Base-by-base conservation (phyloP, 2,329 filamentous ascomycete genomes). In the Cladosporium sp. region DNA sequence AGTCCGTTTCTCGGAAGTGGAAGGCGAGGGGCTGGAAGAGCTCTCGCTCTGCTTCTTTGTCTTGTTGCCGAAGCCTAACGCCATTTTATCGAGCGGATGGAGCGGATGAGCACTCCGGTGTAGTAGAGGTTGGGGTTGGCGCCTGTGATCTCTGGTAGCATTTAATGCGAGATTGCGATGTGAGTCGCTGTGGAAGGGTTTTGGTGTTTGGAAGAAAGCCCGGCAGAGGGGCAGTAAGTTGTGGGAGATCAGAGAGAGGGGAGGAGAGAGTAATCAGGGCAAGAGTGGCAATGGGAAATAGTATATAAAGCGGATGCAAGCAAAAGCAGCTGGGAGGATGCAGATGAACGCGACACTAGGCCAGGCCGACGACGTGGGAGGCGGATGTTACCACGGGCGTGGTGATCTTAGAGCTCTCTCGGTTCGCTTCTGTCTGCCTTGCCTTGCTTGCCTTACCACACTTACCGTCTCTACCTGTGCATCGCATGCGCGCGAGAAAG, bases 1-100 rank as follows among this genome's bases (percentile, higher is more conserved):
- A 40, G 52, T 51, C 40, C 41, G 35, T 48, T 53, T 22, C 38
- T 47, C 27, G 3, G 33, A 36, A 12, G 27, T 45, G 16, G 39
- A 22, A 11, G 35, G 16, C 18, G 49, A 19, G 6, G 13, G 25
- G 38, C 27, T 40, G n/a, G 50, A 36, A 13, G 50, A 11, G 47
- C 35, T 42, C 22, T 50, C 41, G 50, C 41, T 42, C 20, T 43
- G 47, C 35, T 39, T 40, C 13, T 27, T 27, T 22, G 30, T 48
- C 32, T 51, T 49, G n/a, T 36, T 52, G 48, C 47, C 47, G 41
- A 52, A 33, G 50, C 66, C 68, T 70, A 77, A 64, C 74, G 74
- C 74, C 74, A 77, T 76, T 77, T 77, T 51, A 76, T 57, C 38
- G 66, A 71, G 55, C 74, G 72, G 59, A 77, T 73, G 58, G 66